Evolutionary conservation across 2,329 filamentous ascomycete species (phyloP), one percentile per base, ranked within the genome.

Genomic region (Huntiella abstrusa): DNA sequence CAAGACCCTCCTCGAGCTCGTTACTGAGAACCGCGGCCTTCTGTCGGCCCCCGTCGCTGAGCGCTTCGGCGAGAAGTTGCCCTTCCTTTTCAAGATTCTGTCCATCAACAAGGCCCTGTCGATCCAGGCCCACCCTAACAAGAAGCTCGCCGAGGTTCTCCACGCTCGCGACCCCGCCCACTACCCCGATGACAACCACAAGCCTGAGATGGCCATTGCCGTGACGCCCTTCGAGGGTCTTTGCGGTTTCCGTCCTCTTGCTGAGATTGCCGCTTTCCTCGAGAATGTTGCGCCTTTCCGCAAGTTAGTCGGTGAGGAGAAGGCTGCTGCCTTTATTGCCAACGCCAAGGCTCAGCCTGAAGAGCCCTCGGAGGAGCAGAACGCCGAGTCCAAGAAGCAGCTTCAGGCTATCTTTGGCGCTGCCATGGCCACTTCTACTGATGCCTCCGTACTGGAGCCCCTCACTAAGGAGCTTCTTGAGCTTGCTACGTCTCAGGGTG

Each of bases 141-240:
- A 94, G 73, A 84, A 83, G 64, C 78, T 67, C 11, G 91, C 91
- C 44, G 88, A 92, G 64, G 67, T 85, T 59, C 69, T 98, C 28
- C 91, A 96, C 61, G 74, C 77, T 35, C 77, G 72, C 52, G 88
- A 98, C 58, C 73, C 86, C 42, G 84, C 84, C 64, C 92, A 98
- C 68, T 98, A 98, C 59, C 91, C 88, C 49, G 86, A 98, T 68
- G 88, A 96, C 67, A 98, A 98, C 66, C 91, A 98, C 70, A 98
- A 98, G 66, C 91, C 91, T 33, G 91, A 98, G 65, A 98, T 98
- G 91, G 87, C 91, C 52, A 94, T 98, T 61, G 91, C 91, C 51
- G 80, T 98, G 56, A 96, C 91, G 1, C 80, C 85, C 0, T 98
- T 98, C 54, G 88, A 96, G 59, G 91, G 91, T 1, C 73, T 98